phyloP scores from a whole-genome alignment of 345 rosid species.

The Eucalyptus sp. region DNA sequence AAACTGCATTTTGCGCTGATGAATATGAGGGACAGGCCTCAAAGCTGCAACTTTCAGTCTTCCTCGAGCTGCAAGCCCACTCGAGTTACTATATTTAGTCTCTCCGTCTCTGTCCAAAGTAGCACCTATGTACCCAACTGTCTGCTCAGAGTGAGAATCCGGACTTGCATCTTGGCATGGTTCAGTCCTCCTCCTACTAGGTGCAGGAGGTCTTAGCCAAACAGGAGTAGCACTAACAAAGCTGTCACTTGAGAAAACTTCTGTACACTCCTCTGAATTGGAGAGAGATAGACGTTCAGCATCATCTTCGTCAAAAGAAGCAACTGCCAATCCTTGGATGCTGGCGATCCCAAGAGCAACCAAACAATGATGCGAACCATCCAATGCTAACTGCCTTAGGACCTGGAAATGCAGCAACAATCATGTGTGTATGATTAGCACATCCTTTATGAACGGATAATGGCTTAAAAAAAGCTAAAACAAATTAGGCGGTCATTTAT shows the following conservation, averaged over 20 bases:
- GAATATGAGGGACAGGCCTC: conserved; percentile 42
- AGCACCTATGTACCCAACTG: neutral
- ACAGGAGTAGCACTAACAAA: conserved; percentile 2
- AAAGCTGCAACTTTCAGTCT: conserved; percentile 31
- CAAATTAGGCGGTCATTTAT: neutral
- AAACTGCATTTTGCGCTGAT: conserved; percentile 19
- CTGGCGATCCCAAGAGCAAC: conserved; percentile 40
- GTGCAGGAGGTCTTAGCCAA: conserved; percentile 39
- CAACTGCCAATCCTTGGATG: conserved; percentile 43
- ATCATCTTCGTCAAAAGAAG: conserved; percentile 36
- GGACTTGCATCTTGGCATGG: conserved; percentile 3
- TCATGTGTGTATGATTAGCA: neutral
- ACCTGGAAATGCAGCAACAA: conserved; percentile 8
- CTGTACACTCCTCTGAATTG: conserved; percentile 8
- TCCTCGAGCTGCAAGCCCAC: neutral
- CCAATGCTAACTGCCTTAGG: conserved; percentile 35
- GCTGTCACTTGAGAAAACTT: neutral
- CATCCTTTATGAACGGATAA: neutral
- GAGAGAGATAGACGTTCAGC: conserved; percentile 28
- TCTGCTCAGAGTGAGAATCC: neutral
- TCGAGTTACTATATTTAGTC: neutral
- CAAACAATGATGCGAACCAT: conserved; percentile 28
- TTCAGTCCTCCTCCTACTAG: conserved; percentile 20
- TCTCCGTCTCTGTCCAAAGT: neutral
- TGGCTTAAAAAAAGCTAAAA: neutral